Conservation (phyloP, 169 alveolate species). For the Theileria equi region DNA sequence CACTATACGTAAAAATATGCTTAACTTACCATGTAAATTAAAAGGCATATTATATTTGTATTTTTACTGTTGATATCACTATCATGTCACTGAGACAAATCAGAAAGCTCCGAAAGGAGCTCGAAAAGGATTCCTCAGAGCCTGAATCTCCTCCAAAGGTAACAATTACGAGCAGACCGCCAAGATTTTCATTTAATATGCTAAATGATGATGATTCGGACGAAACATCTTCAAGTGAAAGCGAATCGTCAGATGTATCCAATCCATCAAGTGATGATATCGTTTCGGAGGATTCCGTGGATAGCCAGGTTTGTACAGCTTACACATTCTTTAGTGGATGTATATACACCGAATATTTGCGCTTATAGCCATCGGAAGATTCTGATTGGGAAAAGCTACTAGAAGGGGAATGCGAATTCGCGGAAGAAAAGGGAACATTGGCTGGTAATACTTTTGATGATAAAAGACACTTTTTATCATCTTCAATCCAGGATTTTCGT, state of each 20-base stretch:
- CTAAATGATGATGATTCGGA: neutral
- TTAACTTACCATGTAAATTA: neutral
- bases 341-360: neutral
- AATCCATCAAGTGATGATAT: too few species aligned
- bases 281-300: slow-evolving; percentile 3
- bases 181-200: slow-evolving; percentile 1
- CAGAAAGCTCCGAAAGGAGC: slow-evolving; percentile 30
- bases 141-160: neutral
- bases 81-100: slow-evolving; percentile 57
- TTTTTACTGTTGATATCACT: neutral
- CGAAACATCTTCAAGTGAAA: neutral
- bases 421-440: neutral
- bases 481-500: slow-evolving; percentile 1
- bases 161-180: neutral
- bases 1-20: neutral
- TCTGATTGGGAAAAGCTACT: slow-evolving; percentile 27
- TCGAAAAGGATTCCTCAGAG: slow-evolving; percentile 10
- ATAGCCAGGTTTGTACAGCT: neutral
- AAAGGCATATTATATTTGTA: neutral
- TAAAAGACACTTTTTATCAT: slow-evolving; percentile 6
- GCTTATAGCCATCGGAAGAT: slow-evolving; percentile 2
- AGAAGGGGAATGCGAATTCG: neutral
- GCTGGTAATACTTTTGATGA: neutral
- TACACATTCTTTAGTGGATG: neutral
- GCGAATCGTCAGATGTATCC: neutral